A percentile compares a stretch with the other conserved stretches of the same genome.
Conservation (phyloP, 345 rosid genomes). For the Leavenworthia alabamica region DNA sequence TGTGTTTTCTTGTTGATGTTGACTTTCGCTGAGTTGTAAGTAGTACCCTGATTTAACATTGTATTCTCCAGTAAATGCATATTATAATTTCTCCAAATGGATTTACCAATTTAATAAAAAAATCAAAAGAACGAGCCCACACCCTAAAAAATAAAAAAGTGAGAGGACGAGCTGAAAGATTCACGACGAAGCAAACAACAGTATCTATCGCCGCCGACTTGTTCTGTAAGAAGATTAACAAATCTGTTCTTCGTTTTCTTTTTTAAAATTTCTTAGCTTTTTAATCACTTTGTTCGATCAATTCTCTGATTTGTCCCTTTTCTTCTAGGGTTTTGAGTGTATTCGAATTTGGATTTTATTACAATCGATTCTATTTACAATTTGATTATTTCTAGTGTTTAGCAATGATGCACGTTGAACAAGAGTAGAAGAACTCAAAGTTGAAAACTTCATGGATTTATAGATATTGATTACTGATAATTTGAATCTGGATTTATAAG, state of each 20-base stretch:
- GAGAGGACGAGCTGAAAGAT: neutral
- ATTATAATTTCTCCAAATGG: too few species aligned
- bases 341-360: neutral
- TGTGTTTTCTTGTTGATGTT: too few species aligned
- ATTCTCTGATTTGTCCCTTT: constrained; percentile 1
- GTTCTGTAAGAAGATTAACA: constrained; percentile 18
- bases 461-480: neutral
- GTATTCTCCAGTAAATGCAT: too few species aligned
- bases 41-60: too few species aligned
- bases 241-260: constrained; percentile 4
- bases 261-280: neutral
- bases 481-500: neutral
- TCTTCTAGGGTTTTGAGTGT: constrained; percentile 11
- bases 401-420: constrained; percentile 15
- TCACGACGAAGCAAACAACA: constrained; percentile 18
- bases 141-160: neutral
- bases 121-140: too few species aligned
- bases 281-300: neutral
- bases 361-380: neutral
- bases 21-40: too few species aligned
- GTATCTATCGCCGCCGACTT: constrained; percentile 6
- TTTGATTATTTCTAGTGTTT: constrained; percentile 3
- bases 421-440: neutral
- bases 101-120: too few species aligned
- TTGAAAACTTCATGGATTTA: neutral